Conservation (phyloP, 1,284 basidiomycete genomes). For the Singerocomus inundabilis region DNA sequence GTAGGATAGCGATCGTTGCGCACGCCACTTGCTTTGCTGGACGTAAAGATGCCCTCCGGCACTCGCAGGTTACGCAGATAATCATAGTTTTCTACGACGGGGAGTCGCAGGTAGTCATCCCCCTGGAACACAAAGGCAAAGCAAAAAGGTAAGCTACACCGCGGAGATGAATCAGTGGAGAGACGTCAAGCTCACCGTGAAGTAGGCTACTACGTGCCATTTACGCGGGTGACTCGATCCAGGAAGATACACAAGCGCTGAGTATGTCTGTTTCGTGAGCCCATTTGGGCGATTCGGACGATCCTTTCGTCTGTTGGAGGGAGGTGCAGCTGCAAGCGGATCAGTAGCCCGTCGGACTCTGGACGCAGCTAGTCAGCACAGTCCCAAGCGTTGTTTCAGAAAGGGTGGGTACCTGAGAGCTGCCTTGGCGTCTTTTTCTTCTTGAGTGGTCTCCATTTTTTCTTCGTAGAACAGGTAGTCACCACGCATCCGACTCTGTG, state of each 20-base stretch:
- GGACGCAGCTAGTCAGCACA: conserved; percentile 12
- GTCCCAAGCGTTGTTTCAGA: not conserved
- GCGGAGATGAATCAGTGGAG: conserved; percentile 7
- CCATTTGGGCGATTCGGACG: conserved; percentile 71
- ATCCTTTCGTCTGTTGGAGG: conserved; percentile 64
- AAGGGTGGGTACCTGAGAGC: conserved; percentile 53
- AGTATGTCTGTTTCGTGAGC: conserved; percentile 78
- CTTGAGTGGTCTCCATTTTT: conserved; percentile 72
- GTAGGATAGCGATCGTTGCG: conserved; percentile 42
- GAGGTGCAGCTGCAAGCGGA: conserved; percentile 52
- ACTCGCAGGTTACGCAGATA: conserved; percentile 62
- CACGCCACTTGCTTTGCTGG: conserved; percentile 53
- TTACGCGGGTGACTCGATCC: conserved; percentile 57
- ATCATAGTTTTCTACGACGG: conserved; percentile 66
- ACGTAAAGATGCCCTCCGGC: conserved; percentile 63
- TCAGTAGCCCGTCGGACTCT: conserved; percentile 64
- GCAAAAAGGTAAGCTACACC: conserved; percentile 9
- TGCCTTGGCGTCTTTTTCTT: conserved; percentile 72
- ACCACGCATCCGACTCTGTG: conserved; percentile 77
- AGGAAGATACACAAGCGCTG: conserved; percentile 62
- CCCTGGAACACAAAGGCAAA: conserved; percentile 40
- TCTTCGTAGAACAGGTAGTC: conserved; percentile 79
- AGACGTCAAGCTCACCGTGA: conserved; percentile 49
- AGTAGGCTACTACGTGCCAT: conserved; percentile 80
- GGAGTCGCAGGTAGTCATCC: conserved; percentile 62